Conservation (phyloP, 2,329 filamentous ascomycete genomes). For the Aspergillus sclerotialis region DNA sequence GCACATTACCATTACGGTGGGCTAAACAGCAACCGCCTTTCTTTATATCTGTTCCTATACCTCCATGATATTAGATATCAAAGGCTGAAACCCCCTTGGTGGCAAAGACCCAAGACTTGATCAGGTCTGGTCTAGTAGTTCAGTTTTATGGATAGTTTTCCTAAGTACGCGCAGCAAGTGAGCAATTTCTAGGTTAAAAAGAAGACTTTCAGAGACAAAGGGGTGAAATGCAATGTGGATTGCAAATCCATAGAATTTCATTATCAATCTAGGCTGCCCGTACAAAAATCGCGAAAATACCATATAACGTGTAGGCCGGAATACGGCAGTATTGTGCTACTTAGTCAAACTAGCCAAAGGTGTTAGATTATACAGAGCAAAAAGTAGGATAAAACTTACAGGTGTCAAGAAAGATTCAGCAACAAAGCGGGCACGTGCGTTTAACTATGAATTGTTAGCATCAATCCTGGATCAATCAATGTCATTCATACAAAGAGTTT, state of each 20-base stretch:
- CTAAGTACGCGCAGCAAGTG: too few relatives aligned
- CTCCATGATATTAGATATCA: too few relatives aligned
- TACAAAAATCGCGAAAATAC: conserved; percentile 14
- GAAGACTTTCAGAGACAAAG: conserved; percentile 5
- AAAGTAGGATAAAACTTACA: conserved; percentile 42
- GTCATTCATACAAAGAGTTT: conserved; percentile 82
- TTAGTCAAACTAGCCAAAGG: conserved; percentile 23
- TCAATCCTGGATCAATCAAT: neutral
- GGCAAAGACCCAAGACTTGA: too few relatives aligned
- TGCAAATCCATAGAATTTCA: conserved; percentile 7
- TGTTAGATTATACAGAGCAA: conserved; percentile 2
- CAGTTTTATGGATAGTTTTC: too few relatives aligned
- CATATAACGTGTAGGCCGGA: conserved; percentile 13
- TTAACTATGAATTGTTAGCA: conserved; percentile 57
- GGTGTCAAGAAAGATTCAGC: conserved; percentile 97
- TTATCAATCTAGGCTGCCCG: conserved; percentile 18
- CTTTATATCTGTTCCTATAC: too few relatives aligned
- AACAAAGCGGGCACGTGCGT: conserved; percentile 93
- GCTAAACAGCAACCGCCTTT: too few relatives aligned
- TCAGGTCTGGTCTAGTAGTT: too few relatives aligned
- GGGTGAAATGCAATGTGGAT: conserved; percentile 8
- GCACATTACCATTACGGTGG: too few relatives aligned
- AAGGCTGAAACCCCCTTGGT: too few relatives aligned
- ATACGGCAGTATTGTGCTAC: conserved; percentile 12
- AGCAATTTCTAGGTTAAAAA: too few relatives aligned